Percentiles rank a stretch among this genome's conserved stretches.
phyloP scores from a whole-genome alignment of 306 rosid genomes.

The Malus domestica region DNA sequence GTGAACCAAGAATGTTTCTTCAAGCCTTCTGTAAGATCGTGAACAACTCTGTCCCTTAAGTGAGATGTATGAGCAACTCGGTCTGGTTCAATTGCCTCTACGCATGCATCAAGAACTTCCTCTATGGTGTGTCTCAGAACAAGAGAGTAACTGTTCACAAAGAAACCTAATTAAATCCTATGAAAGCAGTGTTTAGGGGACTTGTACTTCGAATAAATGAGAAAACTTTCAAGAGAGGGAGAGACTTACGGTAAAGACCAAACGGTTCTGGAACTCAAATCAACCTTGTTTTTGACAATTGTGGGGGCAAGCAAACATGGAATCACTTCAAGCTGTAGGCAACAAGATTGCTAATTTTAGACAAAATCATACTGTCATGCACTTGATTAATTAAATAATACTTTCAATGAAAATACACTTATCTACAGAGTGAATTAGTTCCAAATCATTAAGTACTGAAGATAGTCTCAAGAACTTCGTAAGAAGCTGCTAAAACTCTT shows the following conservation, averaged over 20 bases:
- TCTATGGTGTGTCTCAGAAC: constrained; percentile 94
- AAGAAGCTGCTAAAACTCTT: not conserved
- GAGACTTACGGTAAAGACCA: constrained; percentile 91
- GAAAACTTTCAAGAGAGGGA: not conserved
- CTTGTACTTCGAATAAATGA: not conserved
- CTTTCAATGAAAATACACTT: not conserved
- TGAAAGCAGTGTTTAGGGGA: not conserved
- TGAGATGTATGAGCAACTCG: constrained; percentile 70
- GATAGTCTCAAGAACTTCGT: not conserved
- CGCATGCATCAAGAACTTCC: constrained; percentile 90
- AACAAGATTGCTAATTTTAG: constrained; percentile 23
- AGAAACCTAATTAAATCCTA: constrained; percentile 9
- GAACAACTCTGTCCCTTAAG: constrained; percentile 54
- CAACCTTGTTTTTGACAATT: constrained; percentile 36
- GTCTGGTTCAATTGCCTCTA: constrained; percentile 76
- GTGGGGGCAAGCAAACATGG: constrained; percentile 80
- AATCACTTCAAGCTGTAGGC: constrained; percentile 79
- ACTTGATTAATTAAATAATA: not conserved
- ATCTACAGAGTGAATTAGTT: not conserved
- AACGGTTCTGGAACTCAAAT: constrained; percentile 56
- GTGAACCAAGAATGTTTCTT: constrained; percentile 67
- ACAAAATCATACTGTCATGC: not conserved
- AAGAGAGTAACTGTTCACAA: constrained; percentile 68
- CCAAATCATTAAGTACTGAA: not conserved
- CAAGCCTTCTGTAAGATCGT: constrained; percentile 69